phyloP scores from a whole-genome alignment of 768 basidiomycete species.

The Leccinum uliginosum region DNA sequence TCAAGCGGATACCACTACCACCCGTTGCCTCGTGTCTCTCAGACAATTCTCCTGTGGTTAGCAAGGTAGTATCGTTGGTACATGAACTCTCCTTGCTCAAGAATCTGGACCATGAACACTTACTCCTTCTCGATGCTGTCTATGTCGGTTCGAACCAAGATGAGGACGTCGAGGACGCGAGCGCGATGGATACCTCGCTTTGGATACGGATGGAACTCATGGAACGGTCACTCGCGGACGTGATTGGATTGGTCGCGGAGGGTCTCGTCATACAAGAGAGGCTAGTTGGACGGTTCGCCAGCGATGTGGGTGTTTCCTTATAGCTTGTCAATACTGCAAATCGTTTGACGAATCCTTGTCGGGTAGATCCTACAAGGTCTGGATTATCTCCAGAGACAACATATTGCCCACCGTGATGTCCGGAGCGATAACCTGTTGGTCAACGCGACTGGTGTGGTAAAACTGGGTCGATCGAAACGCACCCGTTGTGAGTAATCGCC shows the following conservation, averaged over 20 bases:
- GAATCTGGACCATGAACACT: conserved; percentile 53
- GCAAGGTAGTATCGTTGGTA: conserved; percentile 60
- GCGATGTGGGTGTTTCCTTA: conserved; percentile 55
- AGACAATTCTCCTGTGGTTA: conserved; percentile 37
- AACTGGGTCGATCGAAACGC: conserved; percentile 57
- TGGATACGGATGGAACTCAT: conserved; percentile 92
- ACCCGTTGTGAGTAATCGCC: conserved; percentile 54
- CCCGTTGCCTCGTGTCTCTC: conserved; percentile 29
- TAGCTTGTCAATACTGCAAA: neutral
- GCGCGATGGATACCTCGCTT: conserved; percentile 48
- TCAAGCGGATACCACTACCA: conserved; percentile 66
- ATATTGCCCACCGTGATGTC: conserved; percentile 79
- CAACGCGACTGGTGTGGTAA: conserved; percentile 64
- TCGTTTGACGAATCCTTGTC: neutral
- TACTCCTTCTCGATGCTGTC: conserved; percentile 64
- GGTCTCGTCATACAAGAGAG: conserved; percentile 66
- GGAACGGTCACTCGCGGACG: conserved; percentile 83
- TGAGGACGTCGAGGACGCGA: conserved; percentile 16
- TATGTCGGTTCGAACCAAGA: conserved; percentile 55
- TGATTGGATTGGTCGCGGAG: conserved; percentile 58
- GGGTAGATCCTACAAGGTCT: conserved; percentile 61
- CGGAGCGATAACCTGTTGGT: conserved; percentile 80
- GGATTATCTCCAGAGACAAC: conserved; percentile 56
- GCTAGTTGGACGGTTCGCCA: conserved; percentile 68
- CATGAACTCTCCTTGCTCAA: conserved; percentile 59